phyloP scores from a whole-genome alignment of 164 flowering plant genomes.

The Berberis vulgaris region DNA sequence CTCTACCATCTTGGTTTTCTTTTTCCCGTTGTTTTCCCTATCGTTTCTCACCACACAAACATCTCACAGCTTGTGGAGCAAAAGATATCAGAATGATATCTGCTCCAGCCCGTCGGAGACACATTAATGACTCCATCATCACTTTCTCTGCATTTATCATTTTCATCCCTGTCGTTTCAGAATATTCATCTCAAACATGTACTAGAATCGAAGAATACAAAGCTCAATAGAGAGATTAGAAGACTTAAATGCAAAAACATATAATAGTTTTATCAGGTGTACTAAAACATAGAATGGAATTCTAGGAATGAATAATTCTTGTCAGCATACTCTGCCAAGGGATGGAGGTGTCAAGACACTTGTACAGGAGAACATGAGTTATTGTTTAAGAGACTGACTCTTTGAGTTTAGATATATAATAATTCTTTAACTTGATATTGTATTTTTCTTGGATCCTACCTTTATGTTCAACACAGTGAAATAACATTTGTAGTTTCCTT shows the following conservation, averaged over 20 bases:
- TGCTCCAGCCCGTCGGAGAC: slow-evolving; percentile 92
- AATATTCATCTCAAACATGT: slow-evolving; percentile 90
- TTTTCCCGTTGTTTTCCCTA: slow-evolving; percentile 11
- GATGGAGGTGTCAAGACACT: slow-evolving; percentile 12
- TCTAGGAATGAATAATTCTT: not conserved
- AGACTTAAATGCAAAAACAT: not conserved
- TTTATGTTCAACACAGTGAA: no score
- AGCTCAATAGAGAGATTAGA: not conserved
- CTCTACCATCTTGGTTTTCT: no score
- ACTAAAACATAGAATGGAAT: slow-evolving; percentile 7
- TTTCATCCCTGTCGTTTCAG: slow-evolving; percentile 82
- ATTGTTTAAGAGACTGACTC: not conserved
- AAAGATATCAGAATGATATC: slow-evolving; percentile 87
- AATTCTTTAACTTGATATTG: no score
- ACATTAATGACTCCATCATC: slow-evolving; percentile 94
- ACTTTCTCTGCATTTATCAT: slow-evolving; percentile 92
- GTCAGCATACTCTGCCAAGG: slow-evolving; percentile 2
- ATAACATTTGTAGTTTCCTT: no score
- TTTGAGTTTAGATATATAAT: not conserved
- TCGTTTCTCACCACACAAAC: slow-evolving; percentile 78
- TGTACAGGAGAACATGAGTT: slow-evolving; percentile 7
- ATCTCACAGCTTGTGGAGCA: slow-evolving; percentile 80
- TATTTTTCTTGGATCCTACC: no score
- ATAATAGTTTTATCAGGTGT: slow-evolving; percentile 12
- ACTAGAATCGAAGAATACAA: slow-evolving; percentile 4